Conservation (phyloP, 176 grass and related monocot species). For the Secale cereale region DNA sequence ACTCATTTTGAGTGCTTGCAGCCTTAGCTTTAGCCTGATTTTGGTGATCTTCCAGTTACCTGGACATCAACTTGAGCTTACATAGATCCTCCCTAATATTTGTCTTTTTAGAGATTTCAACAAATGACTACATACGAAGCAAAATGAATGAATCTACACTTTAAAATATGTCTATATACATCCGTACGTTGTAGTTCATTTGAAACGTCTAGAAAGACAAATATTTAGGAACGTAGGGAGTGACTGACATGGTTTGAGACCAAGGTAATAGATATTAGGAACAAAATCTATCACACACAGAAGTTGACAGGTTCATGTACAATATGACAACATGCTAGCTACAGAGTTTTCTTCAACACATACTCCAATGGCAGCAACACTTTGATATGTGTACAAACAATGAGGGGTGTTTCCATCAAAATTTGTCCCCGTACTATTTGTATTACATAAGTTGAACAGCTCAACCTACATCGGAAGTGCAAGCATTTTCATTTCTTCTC, state of each 20-base stretch:
- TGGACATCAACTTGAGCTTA: neutral
- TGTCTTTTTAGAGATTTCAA: no score
- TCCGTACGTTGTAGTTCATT: no score
- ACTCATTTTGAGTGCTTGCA: neutral
- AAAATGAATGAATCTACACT: no score
- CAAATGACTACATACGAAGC: no score
- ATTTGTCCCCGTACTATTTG: neutral
- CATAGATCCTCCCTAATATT: neutral
- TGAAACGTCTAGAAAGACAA: no score
- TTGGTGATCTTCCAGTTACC: neutral
- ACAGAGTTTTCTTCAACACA: neutral
- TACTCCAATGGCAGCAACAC: neutral
- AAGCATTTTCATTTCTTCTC: neutral
- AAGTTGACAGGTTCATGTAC: neutral
- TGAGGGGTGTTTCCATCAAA: neutral
- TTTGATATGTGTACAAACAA: neutral
- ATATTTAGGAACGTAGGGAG: no score
- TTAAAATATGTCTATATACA: no score
- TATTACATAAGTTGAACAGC: slow-evolving; percentile 1
- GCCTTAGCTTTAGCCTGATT: no score
- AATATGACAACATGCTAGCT: neutral
- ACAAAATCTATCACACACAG: neutral
- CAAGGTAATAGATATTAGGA: neutral
- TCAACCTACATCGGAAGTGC: neutral
- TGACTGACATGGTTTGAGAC: no score